Evolutionary conservation across 805 yeast species (phyloP).

Genomic region (Soucietia sequanensis): DNA sequence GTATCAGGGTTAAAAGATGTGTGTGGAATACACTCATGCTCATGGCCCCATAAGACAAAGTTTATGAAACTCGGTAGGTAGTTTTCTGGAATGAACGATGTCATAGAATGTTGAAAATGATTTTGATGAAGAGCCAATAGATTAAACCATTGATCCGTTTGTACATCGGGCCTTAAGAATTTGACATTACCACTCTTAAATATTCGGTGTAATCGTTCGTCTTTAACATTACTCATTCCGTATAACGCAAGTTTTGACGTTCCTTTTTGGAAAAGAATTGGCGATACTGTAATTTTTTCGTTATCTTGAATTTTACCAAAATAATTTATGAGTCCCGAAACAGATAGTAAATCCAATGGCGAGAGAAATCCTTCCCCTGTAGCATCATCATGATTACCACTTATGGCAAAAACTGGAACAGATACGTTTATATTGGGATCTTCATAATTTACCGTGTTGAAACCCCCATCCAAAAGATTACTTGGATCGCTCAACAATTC

Average conservation of each 20-base stretch:
- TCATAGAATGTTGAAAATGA: slow-evolving; percentile 75
- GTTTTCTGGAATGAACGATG: slow-evolving; percentile 80
- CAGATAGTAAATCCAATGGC: slow-evolving; percentile 82
- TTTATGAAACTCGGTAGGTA: slow-evolving; percentile 81
- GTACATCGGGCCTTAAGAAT: slow-evolving; percentile 66
- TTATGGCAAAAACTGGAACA: slow-evolving; percentile 86
- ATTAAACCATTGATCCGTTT: slow-evolving; percentile 73
- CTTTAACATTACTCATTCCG: slow-evolving; percentile 86
- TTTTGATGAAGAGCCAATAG: slow-evolving; percentile 90
- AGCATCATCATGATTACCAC: slow-evolving; percentile 97
- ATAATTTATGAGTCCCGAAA: slow-evolving; percentile 82
- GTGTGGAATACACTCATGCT: slow-evolving; percentile 86
- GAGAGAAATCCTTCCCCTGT: slow-evolving; percentile 81
- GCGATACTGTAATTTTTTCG: slow-evolving; percentile 71
- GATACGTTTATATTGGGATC: slow-evolving; percentile 89
- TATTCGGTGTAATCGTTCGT: slow-evolving; percentile 80
- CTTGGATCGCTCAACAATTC: slow-evolving; percentile 80
- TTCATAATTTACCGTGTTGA: slow-evolving; percentile 77
- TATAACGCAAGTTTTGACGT: slow-evolving; percentile 77
- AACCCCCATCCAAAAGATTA: slow-evolving; percentile 56
- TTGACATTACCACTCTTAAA: slow-evolving; percentile 79
- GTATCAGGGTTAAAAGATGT: slow-evolving; percentile 57
- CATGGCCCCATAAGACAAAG: slow-evolving; percentile 95
- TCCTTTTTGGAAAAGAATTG: slow-evolving; percentile 82
- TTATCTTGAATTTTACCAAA: slow-evolving; percentile 80